These are phyloP conservation scores for Lipomyces sp. DNA, from an alignment of 805 yeast genomes.

Conservation along the genomic window DNA sequence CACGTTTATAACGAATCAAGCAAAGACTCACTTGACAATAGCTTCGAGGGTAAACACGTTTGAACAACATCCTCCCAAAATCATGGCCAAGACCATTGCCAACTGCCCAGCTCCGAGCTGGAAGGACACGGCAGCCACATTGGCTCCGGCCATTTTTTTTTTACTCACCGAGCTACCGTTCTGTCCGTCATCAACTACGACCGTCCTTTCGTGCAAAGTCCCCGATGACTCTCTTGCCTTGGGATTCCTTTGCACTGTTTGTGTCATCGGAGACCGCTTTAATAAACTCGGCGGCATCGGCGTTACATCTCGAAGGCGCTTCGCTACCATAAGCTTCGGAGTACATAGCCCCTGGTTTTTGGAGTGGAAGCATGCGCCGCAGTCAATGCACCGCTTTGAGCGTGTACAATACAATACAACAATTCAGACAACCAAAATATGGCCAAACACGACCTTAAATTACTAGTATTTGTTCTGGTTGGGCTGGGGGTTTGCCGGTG, in stretches of 20 bases:
- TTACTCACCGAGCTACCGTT: background rate
- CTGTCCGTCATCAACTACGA: background rate
- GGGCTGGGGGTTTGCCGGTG: too few relatives aligned
- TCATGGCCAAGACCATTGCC: slow-evolving; percentile 45
- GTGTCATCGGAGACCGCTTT: too few relatives aligned
- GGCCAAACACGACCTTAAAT: too few relatives aligned
- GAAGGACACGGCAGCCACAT: background rate
- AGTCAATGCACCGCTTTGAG: too few relatives aligned
- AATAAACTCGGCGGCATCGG: too few relatives aligned
- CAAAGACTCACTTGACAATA: slow-evolving; percentile 47
- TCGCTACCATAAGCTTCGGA: too few relatives aligned
- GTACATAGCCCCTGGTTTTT: too few relatives aligned
- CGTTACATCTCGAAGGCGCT: too few relatives aligned
- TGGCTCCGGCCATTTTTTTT: background rate
- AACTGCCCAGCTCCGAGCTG: slow-evolving; percentile 36
- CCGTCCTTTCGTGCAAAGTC: background rate
- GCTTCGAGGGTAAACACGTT: slow-evolving; percentile 68
- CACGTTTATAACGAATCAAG: background rate
- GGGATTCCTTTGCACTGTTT: background rate
- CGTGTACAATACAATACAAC: too few relatives aligned
- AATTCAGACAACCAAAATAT: too few relatives aligned
- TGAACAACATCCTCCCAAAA: slow-evolving; percentile 76
- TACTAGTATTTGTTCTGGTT: too few relatives aligned
- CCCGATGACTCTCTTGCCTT: background rate
- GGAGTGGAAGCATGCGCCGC: too few relatives aligned